phyloP scores from a whole-genome alignment of 2,329 filamentous ascomycete genomes.

The Talaromyces atroroseus region DNA sequence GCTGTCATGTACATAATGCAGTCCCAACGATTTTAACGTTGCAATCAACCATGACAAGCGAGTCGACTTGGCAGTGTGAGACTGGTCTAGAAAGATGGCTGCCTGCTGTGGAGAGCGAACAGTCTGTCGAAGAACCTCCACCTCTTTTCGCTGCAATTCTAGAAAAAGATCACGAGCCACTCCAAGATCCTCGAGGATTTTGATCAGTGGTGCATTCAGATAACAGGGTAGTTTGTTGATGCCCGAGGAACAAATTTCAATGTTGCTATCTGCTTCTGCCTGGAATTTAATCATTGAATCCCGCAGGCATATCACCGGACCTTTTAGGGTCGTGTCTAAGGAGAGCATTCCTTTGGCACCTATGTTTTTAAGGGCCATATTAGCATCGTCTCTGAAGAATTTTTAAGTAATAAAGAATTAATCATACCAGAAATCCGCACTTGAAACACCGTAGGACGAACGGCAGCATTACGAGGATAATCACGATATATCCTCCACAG shows the following conservation, averaged over 20 bases:
- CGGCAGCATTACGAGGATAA: conserved; percentile 19
- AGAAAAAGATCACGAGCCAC: conserved; percentile 57
- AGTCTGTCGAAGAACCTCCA: conserved; percentile 55
- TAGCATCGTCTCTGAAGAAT: background rate
- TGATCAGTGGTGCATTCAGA: conserved; percentile 76
- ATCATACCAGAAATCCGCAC: conserved; percentile 60
- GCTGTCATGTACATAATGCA: conserved; percentile 61
- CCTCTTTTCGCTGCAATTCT: conserved; percentile 56
- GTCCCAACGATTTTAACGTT: conserved; percentile 48
- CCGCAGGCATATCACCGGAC: conserved; percentile 57
- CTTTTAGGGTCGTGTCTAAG: conserved; percentile 57
- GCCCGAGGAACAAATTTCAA: conserved; percentile 49
- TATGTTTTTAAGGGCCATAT: background rate
- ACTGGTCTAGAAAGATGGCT: conserved; percentile 58
- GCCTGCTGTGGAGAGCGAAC: conserved; percentile 56
- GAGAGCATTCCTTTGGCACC: conserved; percentile 70
- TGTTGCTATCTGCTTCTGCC: conserved; percentile 17
- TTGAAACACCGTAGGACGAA: conserved; percentile 50
- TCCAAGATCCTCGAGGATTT: conserved; percentile 75
- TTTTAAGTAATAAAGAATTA: background rate
- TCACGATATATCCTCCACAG: conserved; percentile 55
- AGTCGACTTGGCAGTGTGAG: conserved; percentile 57
- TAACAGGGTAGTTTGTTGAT: conserved; percentile 62
- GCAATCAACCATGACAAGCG: conserved; percentile 59
- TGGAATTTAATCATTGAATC: conserved; percentile 75